Evolutionary conservation across 2,329 filamentous ascomycete genomes (phyloP).

Genomic region (Fusarium verticillioides): DNA sequence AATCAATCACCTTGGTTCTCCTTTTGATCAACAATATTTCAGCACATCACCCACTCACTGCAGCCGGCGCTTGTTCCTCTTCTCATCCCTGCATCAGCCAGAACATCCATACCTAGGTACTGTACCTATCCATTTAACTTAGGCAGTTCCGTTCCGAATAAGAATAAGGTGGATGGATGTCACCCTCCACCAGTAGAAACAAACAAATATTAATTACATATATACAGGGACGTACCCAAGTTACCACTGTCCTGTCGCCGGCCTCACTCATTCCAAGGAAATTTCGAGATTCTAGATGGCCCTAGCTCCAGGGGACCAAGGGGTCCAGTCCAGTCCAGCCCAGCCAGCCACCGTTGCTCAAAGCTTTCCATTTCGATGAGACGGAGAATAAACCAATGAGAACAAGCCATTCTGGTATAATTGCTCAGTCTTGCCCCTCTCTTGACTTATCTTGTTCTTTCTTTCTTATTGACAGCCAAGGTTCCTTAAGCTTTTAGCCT

Average conservation of each 20-base stretch:
- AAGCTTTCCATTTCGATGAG: slow-evolving; percentile 36
- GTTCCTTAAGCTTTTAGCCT: slow-evolving; percentile 32
- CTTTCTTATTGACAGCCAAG: slow-evolving; percentile 16
- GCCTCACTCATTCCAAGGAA: slow-evolving; percentile 26
- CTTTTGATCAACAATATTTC: neutral
- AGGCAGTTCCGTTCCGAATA: slow-evolving; percentile 20
- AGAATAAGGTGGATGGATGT: slow-evolving; percentile 24
- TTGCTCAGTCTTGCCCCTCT: slow-evolving; percentile 22
- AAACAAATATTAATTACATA: neutral
- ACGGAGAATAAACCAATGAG: neutral
- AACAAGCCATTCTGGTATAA: neutral
- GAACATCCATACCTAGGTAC: neutral
- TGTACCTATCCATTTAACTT: neutral
- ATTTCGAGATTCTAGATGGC: slow-evolving; percentile 23
- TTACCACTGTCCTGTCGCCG: neutral
- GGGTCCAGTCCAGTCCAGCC: neutral
- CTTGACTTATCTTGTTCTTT: slow-evolving; percentile 14
- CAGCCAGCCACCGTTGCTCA: slow-evolving; percentile 30
- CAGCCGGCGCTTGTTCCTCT: neutral
- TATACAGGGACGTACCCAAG: neutral
- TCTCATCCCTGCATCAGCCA: slow-evolving; percentile 8
- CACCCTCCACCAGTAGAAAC: slow-evolving; percentile 26
- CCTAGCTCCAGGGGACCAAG: slow-evolving; percentile 31
- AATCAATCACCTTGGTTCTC: neutral
- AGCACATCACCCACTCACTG: neutral